phyloP scores from a whole-genome alignment of 805 yeast genomes.

The Spathaspora arborariae region DNA sequence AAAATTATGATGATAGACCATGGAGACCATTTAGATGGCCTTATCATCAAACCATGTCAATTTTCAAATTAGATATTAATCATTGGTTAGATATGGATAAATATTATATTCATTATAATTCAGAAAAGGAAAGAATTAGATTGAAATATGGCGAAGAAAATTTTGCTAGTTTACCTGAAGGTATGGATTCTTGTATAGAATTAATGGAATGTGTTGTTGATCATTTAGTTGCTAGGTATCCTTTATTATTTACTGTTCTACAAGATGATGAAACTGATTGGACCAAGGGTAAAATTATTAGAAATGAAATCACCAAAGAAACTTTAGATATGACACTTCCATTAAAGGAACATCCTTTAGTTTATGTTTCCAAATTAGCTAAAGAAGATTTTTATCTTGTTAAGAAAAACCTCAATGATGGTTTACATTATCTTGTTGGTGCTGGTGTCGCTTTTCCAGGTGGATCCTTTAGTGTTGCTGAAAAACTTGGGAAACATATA shows the following conservation, averaged over 20 bases:
- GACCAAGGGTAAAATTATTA: slow-evolving; percentile 43
- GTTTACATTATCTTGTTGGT: slow-evolving; percentile 59
- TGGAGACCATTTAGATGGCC: slow-evolving; percentile 84
- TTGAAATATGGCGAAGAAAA: slow-evolving; percentile 57
- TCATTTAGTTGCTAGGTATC: slow-evolving; percentile 62
- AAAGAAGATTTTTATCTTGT: slow-evolving; percentile 74
- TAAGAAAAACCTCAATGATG: slow-evolving; percentile 49
- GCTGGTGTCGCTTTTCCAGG: slow-evolving; percentile 82
- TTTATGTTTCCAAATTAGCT: slow-evolving; percentile 63
- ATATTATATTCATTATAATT: slow-evolving; percentile 62
- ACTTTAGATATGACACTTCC: slow-evolving; percentile 57
- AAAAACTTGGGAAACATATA: slow-evolving; percentile 57
- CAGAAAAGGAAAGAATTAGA: slow-evolving; percentile 58
- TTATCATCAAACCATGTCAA: slow-evolving; percentile 76
- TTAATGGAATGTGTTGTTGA: slow-evolving; percentile 58
- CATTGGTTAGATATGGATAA: slow-evolving; percentile 82
- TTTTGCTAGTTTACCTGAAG: slow-evolving; percentile 64
- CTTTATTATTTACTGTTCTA: slow-evolving; percentile 51
- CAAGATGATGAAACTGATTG: slow-evolving; percentile 19
- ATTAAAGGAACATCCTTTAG: slow-evolving; percentile 59
- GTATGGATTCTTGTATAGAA: slow-evolving; percentile 57
- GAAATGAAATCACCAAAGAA: slow-evolving; percentile 62
- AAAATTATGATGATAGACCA: slow-evolving; percentile 66
- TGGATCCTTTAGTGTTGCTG: slow-evolving; percentile 61
- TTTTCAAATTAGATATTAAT: slow-evolving; percentile 64